phyloP scores from a whole-genome alignment of 2,329 filamentous ascomycete genomes.

The Escovopsis sp. region DNA sequence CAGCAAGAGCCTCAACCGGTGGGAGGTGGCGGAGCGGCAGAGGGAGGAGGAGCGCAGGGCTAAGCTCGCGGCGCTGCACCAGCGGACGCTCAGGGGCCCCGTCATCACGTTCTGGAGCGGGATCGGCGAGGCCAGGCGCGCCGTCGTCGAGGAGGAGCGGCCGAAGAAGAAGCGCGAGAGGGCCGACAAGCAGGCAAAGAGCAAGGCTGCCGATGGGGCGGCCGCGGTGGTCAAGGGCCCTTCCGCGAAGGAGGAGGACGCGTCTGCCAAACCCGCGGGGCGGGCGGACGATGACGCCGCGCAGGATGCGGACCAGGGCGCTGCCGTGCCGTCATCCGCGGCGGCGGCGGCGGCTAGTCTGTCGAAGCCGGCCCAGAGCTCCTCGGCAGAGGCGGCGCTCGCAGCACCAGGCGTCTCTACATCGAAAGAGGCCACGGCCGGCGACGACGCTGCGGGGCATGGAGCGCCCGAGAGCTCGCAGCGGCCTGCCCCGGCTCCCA shows the following conservation, averaged over 20 bases:
- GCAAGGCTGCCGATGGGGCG: constrained; percentile 13
- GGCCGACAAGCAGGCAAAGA: constrained; percentile 15
- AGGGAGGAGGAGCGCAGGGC: constrained; percentile 71
- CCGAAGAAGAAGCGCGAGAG: constrained; percentile 31
- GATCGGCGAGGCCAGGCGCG: constrained; percentile 58
- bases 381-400: too few species aligned
- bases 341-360: not conserved
- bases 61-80: constrained; percentile 76
- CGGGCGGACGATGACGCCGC: not conserved
- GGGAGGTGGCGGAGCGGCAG: constrained; percentile 86
- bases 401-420: too few species aligned
- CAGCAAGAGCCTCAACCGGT: constrained; percentile 77
- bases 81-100: constrained; percentile 72
- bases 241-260: constrained; percentile 4
- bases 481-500: not conserved
- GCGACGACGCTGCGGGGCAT: too few species aligned
- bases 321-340: not conserved
- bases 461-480: too few species aligned
- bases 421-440: too few species aligned
- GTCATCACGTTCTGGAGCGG: constrained; percentile 91
- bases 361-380: not conserved
- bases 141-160: constrained; percentile 48
- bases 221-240: constrained; percentile 8
- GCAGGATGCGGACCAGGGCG: not conserved
- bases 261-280: not conserved